These are phyloP conservation scores for Pascua sp. DNA, from an alignment of 1,284 basidiomycete species.

Conservation along the genomic window DNA sequence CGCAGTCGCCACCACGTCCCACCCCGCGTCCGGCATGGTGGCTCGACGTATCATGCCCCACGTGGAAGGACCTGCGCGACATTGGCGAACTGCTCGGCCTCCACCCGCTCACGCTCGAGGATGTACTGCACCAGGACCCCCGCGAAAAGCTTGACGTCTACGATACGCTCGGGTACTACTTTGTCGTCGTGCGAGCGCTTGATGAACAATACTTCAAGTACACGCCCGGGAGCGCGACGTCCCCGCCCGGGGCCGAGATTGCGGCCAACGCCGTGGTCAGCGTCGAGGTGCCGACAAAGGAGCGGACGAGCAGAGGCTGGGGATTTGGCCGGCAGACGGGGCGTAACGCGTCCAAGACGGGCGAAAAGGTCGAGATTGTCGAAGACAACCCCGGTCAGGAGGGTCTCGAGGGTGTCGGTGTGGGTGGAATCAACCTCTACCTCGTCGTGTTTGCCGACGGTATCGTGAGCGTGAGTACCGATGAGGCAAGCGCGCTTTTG, in stretches of 20 bases:
- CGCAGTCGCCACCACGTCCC: not conserved
- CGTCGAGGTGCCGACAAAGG: slow-evolving; percentile 15
- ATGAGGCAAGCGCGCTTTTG: not conserved
- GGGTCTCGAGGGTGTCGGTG: slow-evolving; percentile 58
- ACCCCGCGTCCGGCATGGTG: slow-evolving; percentile 61
- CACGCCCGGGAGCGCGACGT: slow-evolving; percentile 43
- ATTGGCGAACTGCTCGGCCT: slow-evolving; percentile 66
- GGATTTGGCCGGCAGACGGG: slow-evolving; percentile 38
- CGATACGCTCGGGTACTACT: slow-evolving; percentile 86
- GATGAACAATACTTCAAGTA: slow-evolving; percentile 63
- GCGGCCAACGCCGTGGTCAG: not conserved
- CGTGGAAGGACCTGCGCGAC: slow-evolving; percentile 82
- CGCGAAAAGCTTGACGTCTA: slow-evolving; percentile 91
- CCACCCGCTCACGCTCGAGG: slow-evolving; percentile 90
- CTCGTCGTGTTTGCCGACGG: slow-evolving; percentile 83
- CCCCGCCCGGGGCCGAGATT: slow-evolving; percentile 1
- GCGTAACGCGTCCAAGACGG: slow-evolving; percentile 27
- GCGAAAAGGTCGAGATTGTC: slow-evolving; percentile 56
- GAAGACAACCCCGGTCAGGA: slow-evolving; percentile 57
- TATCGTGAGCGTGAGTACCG: slow-evolving; percentile 69
- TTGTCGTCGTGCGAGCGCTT: slow-evolving; percentile 82
- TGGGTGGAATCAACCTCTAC: slow-evolving; percentile 82
- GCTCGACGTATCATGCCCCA: slow-evolving; percentile 85
- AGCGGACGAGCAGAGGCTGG: slow-evolving; percentile 33
- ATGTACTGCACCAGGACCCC: slow-evolving; percentile 90